A percentile compares a stretch with the other conserved stretches of the same genome.
These are phyloP conservation scores for Saccharomyces pastorianus DNA, from an alignment of 1,139 yeast genomes.

Conservation along the genomic window DNA sequence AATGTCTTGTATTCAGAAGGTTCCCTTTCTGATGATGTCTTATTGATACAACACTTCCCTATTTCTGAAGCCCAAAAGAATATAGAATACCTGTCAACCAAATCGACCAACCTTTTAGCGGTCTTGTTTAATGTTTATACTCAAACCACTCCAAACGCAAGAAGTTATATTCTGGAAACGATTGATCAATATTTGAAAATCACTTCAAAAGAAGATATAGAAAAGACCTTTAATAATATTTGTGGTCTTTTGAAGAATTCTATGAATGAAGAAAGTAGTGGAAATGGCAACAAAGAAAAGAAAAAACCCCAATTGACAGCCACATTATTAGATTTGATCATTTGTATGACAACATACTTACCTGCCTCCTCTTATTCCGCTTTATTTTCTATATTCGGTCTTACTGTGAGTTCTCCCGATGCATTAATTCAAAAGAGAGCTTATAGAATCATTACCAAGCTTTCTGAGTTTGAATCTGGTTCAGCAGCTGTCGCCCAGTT, in stretches of 20 bases:
- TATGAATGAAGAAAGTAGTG: slow-evolving; percentile 51
- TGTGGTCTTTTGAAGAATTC: slow-evolving; percentile 70
- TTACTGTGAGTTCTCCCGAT: slow-evolving; percentile 52
- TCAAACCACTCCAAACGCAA: slow-evolving; percentile 73
- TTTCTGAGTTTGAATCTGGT: slow-evolving; percentile 67
- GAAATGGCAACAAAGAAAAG: slow-evolving; percentile 22
- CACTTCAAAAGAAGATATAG: slow-evolving; percentile 56
- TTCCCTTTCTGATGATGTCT: slow-evolving; percentile 47
- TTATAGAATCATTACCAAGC: slow-evolving; percentile 65
- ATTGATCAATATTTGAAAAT: slow-evolving; percentile 73
- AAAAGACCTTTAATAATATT: slow-evolving; percentile 74
- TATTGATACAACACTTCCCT: slow-evolving; percentile 57
- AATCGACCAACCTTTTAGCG: slow-evolving; percentile 69
- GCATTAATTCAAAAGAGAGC: slow-evolving; percentile 82
- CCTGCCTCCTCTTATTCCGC: slow-evolving; percentile 66
- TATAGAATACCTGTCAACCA: slow-evolving; percentile 53
- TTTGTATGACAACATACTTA: slow-evolving; percentile 76
- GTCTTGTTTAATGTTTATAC: slow-evolving; percentile 87
- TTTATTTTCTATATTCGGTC: slow-evolving; percentile 66
- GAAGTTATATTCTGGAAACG: slow-evolving; percentile 79
- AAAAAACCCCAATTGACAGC: slow-evolving; percentile 48
- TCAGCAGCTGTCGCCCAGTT: slow-evolving; percentile 43
- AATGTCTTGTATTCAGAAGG: slow-evolving; percentile 57
- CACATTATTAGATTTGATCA: slow-evolving; percentile 86
- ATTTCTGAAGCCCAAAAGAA: slow-evolving; percentile 47